These are phyloP conservation scores for Hyphopichia burtonii DNA, from an alignment of 1,139 yeast species.

Conservation along the genomic window DNA sequence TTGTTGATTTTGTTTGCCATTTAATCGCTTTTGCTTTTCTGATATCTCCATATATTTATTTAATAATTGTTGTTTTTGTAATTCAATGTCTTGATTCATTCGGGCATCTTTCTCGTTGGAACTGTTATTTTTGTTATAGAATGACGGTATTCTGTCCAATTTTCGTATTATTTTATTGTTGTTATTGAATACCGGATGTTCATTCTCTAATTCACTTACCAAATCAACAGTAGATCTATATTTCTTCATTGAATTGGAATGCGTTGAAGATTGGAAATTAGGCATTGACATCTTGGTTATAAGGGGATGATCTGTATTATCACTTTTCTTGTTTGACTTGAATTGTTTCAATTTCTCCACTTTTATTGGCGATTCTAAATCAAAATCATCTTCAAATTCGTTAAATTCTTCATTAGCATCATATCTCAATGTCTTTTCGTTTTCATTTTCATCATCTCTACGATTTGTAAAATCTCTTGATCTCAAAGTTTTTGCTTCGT, in stretches of 20 bases:
- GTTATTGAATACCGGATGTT: slow-evolving; percentile 29
- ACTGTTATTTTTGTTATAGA: slow-evolving; percentile 22
- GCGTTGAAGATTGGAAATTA: slow-evolving; percentile 14
- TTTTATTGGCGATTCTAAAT: slow-evolving; percentile 17
- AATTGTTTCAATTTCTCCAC: slow-evolving; percentile 12
- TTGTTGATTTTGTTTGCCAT: slow-evolving; percentile 5
- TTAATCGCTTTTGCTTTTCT: slow-evolving; percentile 16
- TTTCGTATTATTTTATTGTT: slow-evolving; percentile 36
- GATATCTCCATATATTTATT: slow-evolving; percentile 27
- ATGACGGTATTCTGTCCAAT: slow-evolving; percentile 45
- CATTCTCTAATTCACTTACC: slow-evolving; percentile 11
- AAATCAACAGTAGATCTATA: slow-evolving; percentile 35
- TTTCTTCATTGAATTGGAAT: slow-evolving; percentile 15
- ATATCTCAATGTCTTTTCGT: slow-evolving; percentile 35
- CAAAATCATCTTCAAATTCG: slow-evolving; percentile 39
- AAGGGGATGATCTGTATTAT: slow-evolving; percentile 7
- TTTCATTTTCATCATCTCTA: slow-evolving; percentile 27
- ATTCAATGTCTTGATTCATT: slow-evolving; percentile 17
- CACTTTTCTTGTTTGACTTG: neutral
- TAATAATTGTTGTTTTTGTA: slow-evolving; percentile 24
- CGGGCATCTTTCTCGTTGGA: slow-evolving; percentile 12
- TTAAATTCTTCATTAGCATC: slow-evolving; percentile 43
- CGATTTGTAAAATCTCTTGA: slow-evolving; percentile 27
- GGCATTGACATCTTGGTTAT: slow-evolving; percentile 27
- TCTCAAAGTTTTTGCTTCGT: slow-evolving; percentile 27